Evolutionary conservation across 2,329 filamentous ascomycete genomes (phyloP).

Genomic region (Cryphonectria carpinicola): DNA sequence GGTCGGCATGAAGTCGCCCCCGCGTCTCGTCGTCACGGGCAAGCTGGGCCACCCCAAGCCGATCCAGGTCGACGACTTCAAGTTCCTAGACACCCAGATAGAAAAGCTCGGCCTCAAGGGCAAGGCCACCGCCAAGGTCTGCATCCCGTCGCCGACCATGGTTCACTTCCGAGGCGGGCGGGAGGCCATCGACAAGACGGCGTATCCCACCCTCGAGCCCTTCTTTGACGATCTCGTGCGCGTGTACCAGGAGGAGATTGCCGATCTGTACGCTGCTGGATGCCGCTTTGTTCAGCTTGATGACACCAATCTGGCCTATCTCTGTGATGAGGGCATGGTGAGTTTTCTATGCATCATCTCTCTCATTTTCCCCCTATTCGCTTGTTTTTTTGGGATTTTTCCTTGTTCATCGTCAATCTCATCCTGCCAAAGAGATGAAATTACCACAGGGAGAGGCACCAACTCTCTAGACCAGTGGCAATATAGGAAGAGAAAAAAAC

Average conservation of each 20-base stretch:
- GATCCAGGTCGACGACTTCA: conserved; percentile 61
- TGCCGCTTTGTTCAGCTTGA: conserved; percentile 62
- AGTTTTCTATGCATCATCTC: neutral
- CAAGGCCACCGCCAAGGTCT: conserved; percentile 54
- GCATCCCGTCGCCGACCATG: conserved; percentile 63
- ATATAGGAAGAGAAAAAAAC: no score
- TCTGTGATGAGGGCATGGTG: conserved; percentile 59
- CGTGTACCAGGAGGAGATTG: conserved; percentile 59
- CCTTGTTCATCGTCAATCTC: no score
- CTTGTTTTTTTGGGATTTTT: no score
- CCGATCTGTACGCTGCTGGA: conserved; percentile 55
- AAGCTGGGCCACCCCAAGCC: conserved; percentile 57
- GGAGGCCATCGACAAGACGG: conserved; percentile 54
- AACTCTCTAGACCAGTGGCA: no score
- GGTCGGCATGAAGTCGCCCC: conserved; percentile 54
- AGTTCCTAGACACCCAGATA: conserved; percentile 55
- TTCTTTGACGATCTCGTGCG: conserved; percentile 60
- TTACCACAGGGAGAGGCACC: no score
- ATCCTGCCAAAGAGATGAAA: no score
- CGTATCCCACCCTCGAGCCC: conserved; percentile 57
- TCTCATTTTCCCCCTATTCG: neutral
- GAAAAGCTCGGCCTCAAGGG: conserved; percentile 37
- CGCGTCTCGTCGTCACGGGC: conserved; percentile 56
- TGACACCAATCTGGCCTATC: conserved; percentile 63
- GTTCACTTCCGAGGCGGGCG: conserved; percentile 61